A percentile compares a stretch with the other conserved stretches of the same genome.
These are phyloP conservation scores for Chernovozyma aurita DNA, from an alignment of 1,139 yeast species.

Conservation along the genomic window DNA sequence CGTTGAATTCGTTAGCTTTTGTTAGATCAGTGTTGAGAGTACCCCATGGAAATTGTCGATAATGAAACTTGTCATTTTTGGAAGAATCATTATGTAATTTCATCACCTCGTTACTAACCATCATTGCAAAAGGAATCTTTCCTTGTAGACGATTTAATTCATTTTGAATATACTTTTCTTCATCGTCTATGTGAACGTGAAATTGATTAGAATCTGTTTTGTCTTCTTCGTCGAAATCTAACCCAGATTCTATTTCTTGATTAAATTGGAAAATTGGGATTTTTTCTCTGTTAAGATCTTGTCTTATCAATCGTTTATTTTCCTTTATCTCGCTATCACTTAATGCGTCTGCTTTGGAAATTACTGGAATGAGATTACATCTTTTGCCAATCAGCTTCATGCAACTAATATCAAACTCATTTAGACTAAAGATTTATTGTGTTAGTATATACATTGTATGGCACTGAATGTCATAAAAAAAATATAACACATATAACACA, in stretches of 20 bases:
- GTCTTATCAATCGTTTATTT: slow-evolving; percentile 40
- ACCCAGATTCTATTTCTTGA: slow-evolving; percentile 6
- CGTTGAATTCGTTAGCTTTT: slow-evolving; percentile 51
- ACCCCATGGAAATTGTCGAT: slow-evolving; percentile 11
- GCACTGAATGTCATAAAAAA: too few species aligned
- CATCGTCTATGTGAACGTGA: not conserved
- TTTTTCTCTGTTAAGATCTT: slow-evolving; percentile 37
- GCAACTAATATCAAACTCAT: slow-evolving; percentile 38
- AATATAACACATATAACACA: too few species aligned
- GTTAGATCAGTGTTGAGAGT: slow-evolving; percentile 40
- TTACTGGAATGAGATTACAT: slow-evolving; percentile 55
- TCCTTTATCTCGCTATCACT: slow-evolving; percentile 42
- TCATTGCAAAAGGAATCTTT: slow-evolving; percentile 19
- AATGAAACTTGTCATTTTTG: not conserved
- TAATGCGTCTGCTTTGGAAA: slow-evolving; percentile 55
- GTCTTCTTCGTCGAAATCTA: not conserved
- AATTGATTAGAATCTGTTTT: not conserved
- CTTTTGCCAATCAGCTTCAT: slow-evolving; percentile 47
- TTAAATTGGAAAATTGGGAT: slow-evolving; percentile 50
- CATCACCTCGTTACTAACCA: slow-evolving; percentile 12
- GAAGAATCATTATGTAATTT: slow-evolving; percentile 2
- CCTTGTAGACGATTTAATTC: slow-evolving; percentile 12
- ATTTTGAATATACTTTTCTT: slow-evolving; percentile 3
- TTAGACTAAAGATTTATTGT: slow-evolving; percentile 21
- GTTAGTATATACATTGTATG: slow-evolving; percentile 14